Evolutionary conservation across 108 stramenopile species (phyloP), one percentile per base, ranked within the genome.

Genomic region (Skeletonema grethae): DNA sequence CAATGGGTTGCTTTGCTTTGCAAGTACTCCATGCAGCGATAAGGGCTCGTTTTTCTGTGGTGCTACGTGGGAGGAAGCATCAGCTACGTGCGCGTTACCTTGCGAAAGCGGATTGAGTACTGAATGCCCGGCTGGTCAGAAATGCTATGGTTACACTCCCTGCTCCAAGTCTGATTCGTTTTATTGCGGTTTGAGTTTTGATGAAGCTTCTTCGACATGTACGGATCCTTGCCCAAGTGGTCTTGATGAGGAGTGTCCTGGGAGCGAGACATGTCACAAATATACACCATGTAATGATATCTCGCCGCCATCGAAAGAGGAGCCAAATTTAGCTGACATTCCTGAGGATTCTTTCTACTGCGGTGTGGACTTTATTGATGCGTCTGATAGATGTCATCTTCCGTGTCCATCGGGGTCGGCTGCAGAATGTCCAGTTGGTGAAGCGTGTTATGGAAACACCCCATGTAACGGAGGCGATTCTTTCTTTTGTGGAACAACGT

Each of bases 111-210:
- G 73, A 11, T 66, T 61, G 36, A 75, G 50, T 34, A 34, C 60
- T 15, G 80, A 81, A 5, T 81, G 80, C 35, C 55, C 65, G 16
- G 20, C 41, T 43, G 69, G 65, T 11, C 34, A 75, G 53, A 50
- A 29, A 15, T 82, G 80, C 43, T 82, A 63, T 28, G 80, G 73
- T 31, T 82, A 82, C 38, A 82, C 80, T 45, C 80, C 80, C 16
- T 82, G 82, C 28, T 75, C 80, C 9, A 75, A 82, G 61, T 75
- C 58, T 34, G 74, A 82, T 55, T 70, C 80, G 13, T 82, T 82
- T 39, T 82, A 63, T 59, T 82, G 80, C 67, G 80, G 80, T 32
- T 71, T 60, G 35, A 38, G 63, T 12, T 82, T 82, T 72, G 70
- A 82, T 25, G 73, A 82, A 24, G 80, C 80, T 57, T 75, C 80